A percentile compares a stretch with the other conserved stretches of the same genome.
Conservation (phyloP, 139 green algal species). For the Pseudopediastrum boryanum region DNA sequence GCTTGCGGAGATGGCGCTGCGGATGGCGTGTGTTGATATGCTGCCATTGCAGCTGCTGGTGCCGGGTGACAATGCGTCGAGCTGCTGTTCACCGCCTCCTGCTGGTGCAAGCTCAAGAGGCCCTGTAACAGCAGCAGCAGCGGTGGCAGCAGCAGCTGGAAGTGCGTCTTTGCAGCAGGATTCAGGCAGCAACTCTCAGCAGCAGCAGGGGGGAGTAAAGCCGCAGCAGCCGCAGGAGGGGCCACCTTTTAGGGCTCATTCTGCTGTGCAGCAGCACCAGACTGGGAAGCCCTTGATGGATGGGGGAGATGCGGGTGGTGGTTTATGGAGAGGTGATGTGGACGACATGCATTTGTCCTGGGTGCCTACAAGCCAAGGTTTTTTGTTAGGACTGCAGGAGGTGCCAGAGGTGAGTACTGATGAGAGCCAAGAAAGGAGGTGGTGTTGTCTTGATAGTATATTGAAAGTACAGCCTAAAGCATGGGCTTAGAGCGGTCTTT, state of each 20-base stretch:
- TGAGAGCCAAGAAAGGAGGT: too few species aligned
- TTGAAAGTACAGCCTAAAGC: too few species aligned
- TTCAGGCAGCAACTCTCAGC: not conserved
- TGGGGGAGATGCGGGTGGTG: too few species aligned
- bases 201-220: not conserved
- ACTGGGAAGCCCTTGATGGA: too few species aligned
- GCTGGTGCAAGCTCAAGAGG: not conserved
- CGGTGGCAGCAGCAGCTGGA: not conserved
- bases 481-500: too few species aligned
- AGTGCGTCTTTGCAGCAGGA: not conserved
- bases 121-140: not conserved
- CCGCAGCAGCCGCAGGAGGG: too few species aligned
- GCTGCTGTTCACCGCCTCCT: not conserved
- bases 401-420: too few species aligned
- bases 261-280: not conserved
- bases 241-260: not conserved
- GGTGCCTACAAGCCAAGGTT: too few species aligned
- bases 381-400: too few species aligned
- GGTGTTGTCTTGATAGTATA: too few species aligned
- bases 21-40: not conserved
- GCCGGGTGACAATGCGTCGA: not conserved
- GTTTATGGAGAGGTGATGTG: too few species aligned
- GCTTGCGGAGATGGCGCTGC: slow-evolving; percentile 17
- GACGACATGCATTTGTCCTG: too few species aligned
- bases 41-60: not conserved